Evolutionary conservation across 2,329 filamentous ascomycete species (phyloP), one percentile per base, ranked within the genome.

Genomic region (Pyricularia sp.): DNA sequence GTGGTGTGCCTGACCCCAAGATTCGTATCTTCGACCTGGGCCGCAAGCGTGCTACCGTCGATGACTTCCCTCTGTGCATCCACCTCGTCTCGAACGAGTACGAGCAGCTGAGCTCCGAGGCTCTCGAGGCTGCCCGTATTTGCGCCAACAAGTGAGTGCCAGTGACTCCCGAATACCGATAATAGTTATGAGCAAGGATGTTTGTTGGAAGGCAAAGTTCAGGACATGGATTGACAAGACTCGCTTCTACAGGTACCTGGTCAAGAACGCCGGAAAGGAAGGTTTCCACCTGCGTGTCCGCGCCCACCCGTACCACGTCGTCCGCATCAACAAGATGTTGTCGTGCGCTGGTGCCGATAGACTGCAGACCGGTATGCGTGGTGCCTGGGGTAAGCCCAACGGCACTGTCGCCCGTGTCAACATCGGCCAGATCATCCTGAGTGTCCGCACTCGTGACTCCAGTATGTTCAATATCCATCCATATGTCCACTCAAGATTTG

Each of bases 261-360:
- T 88, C 80, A 89, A 89, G 84, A 79, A 81, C 74, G 79, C 81
- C 73, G 87, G 87, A 79, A 89, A 89, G 84, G 87, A 89, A 76
- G 79, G 81, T 76, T 89, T 89, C 85, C 87, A 89, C 78, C 81
- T 89, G 72, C 86, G 87, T 74, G 84, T 89, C 77, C 87, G 94
- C 78, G 93, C 92, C 77, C 94, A 99, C 87, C 94, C 94, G 72
- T 99, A 91, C 91, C 94, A 99, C 87, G 94, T 99, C 83, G 90
- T 99, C 86, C 94, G 94, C 83, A 99, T 99, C 93, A 99, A 99
- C 92, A 99, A 99, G 90, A 99, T 99, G 94, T 93, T 99, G 91
- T 97, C 94, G 78, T 99, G 94, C 82, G 94, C 94, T 77, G 94
- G 94, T 87, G 94, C 94, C 88, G 94, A 99, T 97, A 92, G 94